Percentiles rank a stretch among this genome's conserved stretches.
Evolutionary conservation across 805 yeast genomes (phyloP).

Genomic region (Nakazawaea pomicola): DNA sequence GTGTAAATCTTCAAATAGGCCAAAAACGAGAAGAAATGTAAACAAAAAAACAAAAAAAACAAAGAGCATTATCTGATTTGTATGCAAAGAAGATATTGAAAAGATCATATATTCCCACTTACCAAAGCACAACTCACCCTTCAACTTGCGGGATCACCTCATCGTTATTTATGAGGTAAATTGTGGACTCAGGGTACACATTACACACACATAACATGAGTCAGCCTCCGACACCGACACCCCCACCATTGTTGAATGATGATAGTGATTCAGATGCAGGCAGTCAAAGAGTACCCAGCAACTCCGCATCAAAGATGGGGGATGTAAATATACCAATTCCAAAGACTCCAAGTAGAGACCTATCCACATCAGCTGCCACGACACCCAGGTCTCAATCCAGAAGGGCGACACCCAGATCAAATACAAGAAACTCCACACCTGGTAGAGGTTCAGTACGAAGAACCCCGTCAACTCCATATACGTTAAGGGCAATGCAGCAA

Average conservation of each 20-base stretch:
- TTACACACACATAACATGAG: constrained; percentile 4
- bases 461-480: constrained; percentile 27
- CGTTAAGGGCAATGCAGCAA: constrained; percentile 22
- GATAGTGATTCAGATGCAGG: constrained; percentile 6
- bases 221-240: constrained; percentile 8
- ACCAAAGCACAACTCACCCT: too few relatives aligned
- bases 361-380: constrained; percentile 1
- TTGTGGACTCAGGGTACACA: too few relatives aligned
- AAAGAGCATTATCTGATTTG: too few relatives aligned
- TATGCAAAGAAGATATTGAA: too few relatives aligned
- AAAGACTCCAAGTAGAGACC: constrained; percentile 13
- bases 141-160: too few relatives aligned
- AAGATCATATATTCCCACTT: too few relatives aligned
- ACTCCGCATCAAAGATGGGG: constrained; percentile 4
- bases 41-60: too few relatives aligned
- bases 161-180: not conserved
- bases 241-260: constrained; percentile 2
- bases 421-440: constrained; percentile 10
- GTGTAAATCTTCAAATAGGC: too few relatives aligned
- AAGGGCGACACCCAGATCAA: constrained; percentile 15
- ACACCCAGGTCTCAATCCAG: constrained; percentile 11
- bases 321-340: constrained; percentile 8
- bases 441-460: constrained; percentile 20
- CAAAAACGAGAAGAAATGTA: too few relatives aligned
- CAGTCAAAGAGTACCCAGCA: constrained; percentile 9